Evolutionary conservation across 495 filamentous ascomycete genomes (phyloP), one percentile per base, ranked within the genome.

Genomic region (Penicillium desertorum): DNA sequence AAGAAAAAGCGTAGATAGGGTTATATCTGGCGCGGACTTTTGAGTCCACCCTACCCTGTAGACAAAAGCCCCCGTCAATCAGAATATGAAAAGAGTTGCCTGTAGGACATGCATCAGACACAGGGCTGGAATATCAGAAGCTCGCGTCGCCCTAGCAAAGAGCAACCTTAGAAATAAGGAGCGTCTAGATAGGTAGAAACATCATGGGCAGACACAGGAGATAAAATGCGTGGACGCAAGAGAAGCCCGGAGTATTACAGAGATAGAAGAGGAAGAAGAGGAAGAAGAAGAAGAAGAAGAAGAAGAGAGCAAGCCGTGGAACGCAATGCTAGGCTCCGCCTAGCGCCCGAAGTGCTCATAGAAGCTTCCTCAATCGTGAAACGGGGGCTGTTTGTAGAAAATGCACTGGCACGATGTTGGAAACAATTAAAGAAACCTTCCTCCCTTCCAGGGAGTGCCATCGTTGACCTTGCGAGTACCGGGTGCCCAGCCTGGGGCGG

Each of bases 401-500:
- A 27, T 4, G 22, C 23, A 27, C 16, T 4, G 5, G 5, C 20
- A 3, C 20, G 1, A 3, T 9, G 45, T 11, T 29, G n/a, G 3
- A 48, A 25, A 19, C n/a, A 14, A 19, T 34, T 6, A 48, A 17
- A 48, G 27, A 14, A 32, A 48, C 29, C n/a, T n/a, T 17, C 7
- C 19, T 16, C 22, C 51, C 45, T 20, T 32, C 39, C 29, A 22
- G 2, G 34, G 50, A n/a, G 25, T 22, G 27, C 45, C 27, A 12
- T 48, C 45, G 32, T 48, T 11, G 4, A 14, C 9, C 45, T 32
- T 48, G 23, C 45, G 45, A 8, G 27, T 48, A 20, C 45, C 45
- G 17, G 45, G 45, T 30, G 45, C 27, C 45, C 45, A 48, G 1
- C 45, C 45, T 48, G 45, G 45, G 45, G 45, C 45, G 1, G 45